Evolutionary conservation across 78 protist genomes (phyloP).

Genomic region (Dictyostelium firmibasis): DNA sequence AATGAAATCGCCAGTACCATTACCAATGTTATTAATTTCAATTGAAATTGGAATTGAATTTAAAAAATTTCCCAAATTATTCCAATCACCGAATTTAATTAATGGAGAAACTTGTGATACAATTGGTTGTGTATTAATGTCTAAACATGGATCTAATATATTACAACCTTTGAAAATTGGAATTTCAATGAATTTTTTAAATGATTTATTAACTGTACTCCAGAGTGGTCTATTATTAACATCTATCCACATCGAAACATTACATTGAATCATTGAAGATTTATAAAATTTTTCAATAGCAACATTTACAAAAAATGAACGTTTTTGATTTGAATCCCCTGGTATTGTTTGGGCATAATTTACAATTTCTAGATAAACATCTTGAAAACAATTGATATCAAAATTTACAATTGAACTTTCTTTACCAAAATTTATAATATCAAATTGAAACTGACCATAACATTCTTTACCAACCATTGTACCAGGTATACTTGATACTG

Average conservation of each 20-base stretch:
- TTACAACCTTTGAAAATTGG: slow-evolving; percentile 4
- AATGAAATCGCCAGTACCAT: background rate
- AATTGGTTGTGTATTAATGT: background rate
- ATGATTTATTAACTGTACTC: background rate
- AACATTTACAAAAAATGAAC: background rate
- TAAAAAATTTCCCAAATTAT: background rate
- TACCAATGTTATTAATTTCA: background rate
- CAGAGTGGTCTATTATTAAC: background rate
- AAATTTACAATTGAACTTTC: background rate
- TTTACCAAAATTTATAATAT: background rate
- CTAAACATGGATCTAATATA: slow-evolving; percentile 5
- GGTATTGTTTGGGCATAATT: background rate
- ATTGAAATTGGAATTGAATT: background rate
- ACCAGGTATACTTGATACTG: background rate
- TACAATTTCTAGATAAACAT: background rate
- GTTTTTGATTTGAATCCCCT: background rate
- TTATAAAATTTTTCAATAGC: background rate
- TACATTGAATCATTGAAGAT: background rate
- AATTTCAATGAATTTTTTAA: background rate
- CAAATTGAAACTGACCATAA: background rate
- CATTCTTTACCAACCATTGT: background rate
- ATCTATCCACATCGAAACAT: slow-evolving; percentile 9
- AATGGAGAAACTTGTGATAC: background rate
- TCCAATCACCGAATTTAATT: background rate
- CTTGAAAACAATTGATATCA: slow-evolving; percentile 1